Base-by-base conservation (phyloP, 2,329 filamentous ascomycete genomes). In the Kalaharituber pfeilii region DNA sequence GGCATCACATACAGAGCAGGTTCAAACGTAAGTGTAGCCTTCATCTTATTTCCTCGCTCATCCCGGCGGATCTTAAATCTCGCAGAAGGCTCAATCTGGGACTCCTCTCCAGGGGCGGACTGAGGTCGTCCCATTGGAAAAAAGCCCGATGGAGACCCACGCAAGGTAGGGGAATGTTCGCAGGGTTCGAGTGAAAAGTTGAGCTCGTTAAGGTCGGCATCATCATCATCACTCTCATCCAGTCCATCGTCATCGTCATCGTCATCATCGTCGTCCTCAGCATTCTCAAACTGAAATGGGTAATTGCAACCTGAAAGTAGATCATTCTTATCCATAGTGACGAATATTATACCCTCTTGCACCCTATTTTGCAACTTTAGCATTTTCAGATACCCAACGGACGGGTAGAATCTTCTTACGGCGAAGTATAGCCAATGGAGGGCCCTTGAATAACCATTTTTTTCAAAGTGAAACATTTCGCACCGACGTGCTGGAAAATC, bases 381-480 rank as follows among this genome's bases (percentile, higher is more conserved):
- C 51, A 58, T n/a, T n/a, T n/a, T n/a, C n/a, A n/a, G n/a, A n/a
- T n/a, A n/a, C n/a, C n/a, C n/a, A n/a, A n/a, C n/a, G n/a, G n/a
- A 55, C 55, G 52, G 58, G 54, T 54, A 58, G 59, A 56, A 56
- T 51, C 53, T 55, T 78, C 85, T 69, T 78, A 93, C 84, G 87
- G 87, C 62, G 86, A 81, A 57, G 86, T 88, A 67, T 87, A 94
- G 52, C 85, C 84, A 44, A 76, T 70, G 59, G 80, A 79, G 0
- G 89, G 89, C 8, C 85, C 86, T 66, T 86, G 88, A 68, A 96
- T 93, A 59, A 93, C 75, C 50, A 96, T 71, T 69, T 89, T 89
- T 62, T 86, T 83, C 53, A 96, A 69, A 53, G 78, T 84, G 64
- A 96, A 96, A 0, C 84, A 78, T 1, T 83, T 82, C 33, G 80